Evolutionary conservation across 371 early-diverging fungal genomes (phyloP).

Genomic region (Mortierella sp.): DNA sequence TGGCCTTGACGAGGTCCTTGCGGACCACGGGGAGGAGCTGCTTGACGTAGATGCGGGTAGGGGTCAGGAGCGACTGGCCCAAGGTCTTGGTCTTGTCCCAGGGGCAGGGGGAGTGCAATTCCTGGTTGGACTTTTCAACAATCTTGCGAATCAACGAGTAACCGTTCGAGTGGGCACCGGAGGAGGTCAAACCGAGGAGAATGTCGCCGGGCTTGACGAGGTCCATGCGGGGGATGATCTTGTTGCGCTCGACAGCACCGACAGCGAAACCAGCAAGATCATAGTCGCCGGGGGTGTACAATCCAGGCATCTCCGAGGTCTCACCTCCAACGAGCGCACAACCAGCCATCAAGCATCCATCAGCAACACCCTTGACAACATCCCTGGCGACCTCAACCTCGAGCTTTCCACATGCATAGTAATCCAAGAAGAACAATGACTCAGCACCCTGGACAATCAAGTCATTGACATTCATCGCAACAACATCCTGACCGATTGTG

Average conservation of each 20-base stretch:
- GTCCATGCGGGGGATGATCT: conserved; percentile 89
- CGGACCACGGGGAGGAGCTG: conserved; percentile 88
- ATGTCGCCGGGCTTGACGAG: conserved; percentile 86
- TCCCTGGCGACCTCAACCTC: conserved; percentile 92
- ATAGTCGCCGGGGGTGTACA: conserved; percentile 90
- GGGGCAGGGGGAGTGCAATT: conserved; percentile 87
- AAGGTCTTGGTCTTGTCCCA: conserved; percentile 74
- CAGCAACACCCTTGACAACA: conserved; percentile 95
- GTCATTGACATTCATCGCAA: conserved; percentile 99
- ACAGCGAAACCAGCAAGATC: conserved; percentile 98
- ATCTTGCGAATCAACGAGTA: conserved; percentile 97
- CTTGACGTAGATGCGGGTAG: conserved; percentile 96
- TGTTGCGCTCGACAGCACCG: conserved; percentile 94
- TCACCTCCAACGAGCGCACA: conserved; percentile 98
- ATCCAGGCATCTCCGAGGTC: conserved; percentile 99
- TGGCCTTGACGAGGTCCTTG: conserved; percentile 87
- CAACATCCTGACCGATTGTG: conserved; percentile 96
- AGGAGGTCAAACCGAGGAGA: conserved; percentile 92
- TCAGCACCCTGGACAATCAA: conserved; percentile 99
- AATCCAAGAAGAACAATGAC: conserved; percentile 97
- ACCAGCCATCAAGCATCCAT: conserved; percentile 93
- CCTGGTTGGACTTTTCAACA: conserved; percentile 80
- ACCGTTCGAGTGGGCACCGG: conserved; percentile 98
- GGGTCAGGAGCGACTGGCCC: conserved; percentile 90
- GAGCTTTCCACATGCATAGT: conserved; percentile 95